A percentile compares a stretch with the other conserved stretches of the same genome.
These are phyloP conservation scores for Coniferiporia sulphurascens DNA, from an alignment of 1,284 basidiomycete genomes.

Conservation along the genomic window DNA sequence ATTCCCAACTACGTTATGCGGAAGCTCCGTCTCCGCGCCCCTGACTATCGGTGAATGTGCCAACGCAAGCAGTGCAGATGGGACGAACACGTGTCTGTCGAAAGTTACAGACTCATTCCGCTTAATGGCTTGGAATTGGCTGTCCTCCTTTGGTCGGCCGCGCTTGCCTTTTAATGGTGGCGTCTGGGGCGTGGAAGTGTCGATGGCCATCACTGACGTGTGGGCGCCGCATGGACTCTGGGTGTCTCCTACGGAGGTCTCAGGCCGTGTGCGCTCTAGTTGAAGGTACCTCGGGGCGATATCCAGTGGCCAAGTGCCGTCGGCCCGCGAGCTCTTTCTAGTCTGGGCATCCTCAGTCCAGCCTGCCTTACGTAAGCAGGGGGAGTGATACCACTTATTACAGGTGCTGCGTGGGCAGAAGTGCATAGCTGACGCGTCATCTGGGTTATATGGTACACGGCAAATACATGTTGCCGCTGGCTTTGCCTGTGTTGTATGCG, in stretches of 20 bases:
- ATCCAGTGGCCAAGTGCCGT: neutral
- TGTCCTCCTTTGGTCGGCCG: neutral
- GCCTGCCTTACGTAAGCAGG: conserved; percentile 1
- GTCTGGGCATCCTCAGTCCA: neutral
- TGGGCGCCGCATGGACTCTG: neutral
- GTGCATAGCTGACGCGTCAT: conserved; percentile 11
- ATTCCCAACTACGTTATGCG: conserved; percentile 8
- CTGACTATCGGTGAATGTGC: conserved; percentile 17
- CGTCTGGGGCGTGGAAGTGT: neutral
- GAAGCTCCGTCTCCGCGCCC: conserved; percentile 5
- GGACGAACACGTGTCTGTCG: neutral
- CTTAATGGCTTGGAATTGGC: neutral
- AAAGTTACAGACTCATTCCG: neutral
- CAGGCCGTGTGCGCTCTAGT: neutral
- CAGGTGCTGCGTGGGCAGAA: conserved; percentile 9
- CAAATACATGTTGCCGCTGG: conserved; percentile 10
- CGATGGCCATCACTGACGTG: neutral
- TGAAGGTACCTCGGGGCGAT: neutral
- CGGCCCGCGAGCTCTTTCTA: neutral
- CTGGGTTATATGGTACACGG: conserved; percentile 7
- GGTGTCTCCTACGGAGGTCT: neutral
- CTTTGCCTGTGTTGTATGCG: neutral
- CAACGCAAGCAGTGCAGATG: conserved; percentile 8
- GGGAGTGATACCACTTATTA: conserved; percentile 3
- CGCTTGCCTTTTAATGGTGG: neutral